Conservation (phyloP, 2,329 filamentous ascomycete species). For the Cyclaneusma minus region DNA sequence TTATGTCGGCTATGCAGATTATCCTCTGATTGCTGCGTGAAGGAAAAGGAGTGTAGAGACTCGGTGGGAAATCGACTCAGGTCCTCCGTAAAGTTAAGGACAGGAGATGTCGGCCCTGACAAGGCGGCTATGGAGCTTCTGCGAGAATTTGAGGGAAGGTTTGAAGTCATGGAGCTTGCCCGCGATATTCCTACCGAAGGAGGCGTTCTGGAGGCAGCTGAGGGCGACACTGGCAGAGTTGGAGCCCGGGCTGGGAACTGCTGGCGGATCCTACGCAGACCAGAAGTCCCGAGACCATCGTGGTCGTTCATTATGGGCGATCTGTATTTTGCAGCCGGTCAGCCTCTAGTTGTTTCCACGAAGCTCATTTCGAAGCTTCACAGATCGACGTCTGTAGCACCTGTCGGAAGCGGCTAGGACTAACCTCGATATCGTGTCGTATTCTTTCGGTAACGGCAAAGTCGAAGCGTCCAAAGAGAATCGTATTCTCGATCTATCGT, state of each 20-base stretch:
- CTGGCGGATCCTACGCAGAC: constrained; percentile 86
- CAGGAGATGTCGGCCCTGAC: constrained; percentile 50
- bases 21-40: constrained; percentile 89
- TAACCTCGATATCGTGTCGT: constrained; percentile 62
- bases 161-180: constrained; percentile 56
- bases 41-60: constrained; percentile 95
- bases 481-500: constrained; percentile 47
- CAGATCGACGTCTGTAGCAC: constrained; percentile 1
- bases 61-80: constrained; percentile 86
- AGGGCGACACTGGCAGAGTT: constrained; percentile 48
- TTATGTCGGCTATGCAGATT: constrained; percentile 83
- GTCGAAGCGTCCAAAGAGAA: constrained; percentile 66
- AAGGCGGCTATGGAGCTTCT: constrained; percentile 11
- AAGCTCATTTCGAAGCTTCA: constrained; percentile 1
- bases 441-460: constrained; percentile 38
- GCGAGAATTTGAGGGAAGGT: constrained; percentile 31
- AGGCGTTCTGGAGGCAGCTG: constrained; percentile 45
- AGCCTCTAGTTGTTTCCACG: constrained; percentile 6
- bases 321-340: constrained; percentile 29
- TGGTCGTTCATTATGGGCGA: constrained; percentile 73
- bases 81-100: constrained; percentile 64
- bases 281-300: constrained; percentile 71
- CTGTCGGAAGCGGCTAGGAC: constrained; percentile 16
- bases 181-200: constrained; percentile 42
- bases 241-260: constrained; percentile 53